Percentiles rank a stretch among this genome's conserved stretches.
Evolutionary conservation across 2,329 filamentous ascomycete species (phyloP).

Genomic region (Rhinocladiella mackenziei): DNA sequence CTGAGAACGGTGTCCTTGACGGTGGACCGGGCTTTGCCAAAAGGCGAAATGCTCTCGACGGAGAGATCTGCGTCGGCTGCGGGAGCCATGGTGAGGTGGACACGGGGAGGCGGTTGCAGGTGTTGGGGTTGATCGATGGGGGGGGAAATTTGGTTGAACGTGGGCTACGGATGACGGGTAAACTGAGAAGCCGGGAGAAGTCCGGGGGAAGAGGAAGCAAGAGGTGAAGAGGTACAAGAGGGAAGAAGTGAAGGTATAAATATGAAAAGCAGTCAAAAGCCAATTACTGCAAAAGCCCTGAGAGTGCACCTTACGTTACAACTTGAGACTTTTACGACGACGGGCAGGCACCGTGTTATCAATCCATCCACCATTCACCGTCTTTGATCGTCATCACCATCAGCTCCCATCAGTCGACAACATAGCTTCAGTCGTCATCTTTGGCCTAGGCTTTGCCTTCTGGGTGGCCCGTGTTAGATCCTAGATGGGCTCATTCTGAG

Average conservation of each 20-base stretch:
- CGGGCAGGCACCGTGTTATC: too few species aligned
- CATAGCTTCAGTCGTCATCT: too few species aligned
- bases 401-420: too few species aligned
- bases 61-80: constrained; percentile 33
- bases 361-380: too few species aligned
- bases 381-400: too few species aligned
- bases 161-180: background rate
- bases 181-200: background rate
- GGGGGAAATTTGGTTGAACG: background rate
- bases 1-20: constrained; percentile 59
- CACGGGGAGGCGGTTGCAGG: background rate
- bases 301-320: too few species aligned
- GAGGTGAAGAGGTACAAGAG: constrained; percentile 1
- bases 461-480: too few species aligned
- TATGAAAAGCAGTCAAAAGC: too few species aligned
- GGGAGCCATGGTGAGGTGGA: constrained; percentile 16
- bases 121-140: background rate
- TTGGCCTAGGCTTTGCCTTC: too few species aligned
- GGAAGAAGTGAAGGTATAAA: background rate
- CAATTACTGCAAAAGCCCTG: too few species aligned
- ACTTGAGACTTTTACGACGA: too few species aligned
- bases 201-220: background rate
- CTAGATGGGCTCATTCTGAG: too few species aligned
- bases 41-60: constrained; percentile 59
- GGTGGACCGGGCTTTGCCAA: constrained; percentile 62